Conservation (phyloP, 2,329 filamentous ascomycete species). For the Monosporascus ibericus region DNA sequence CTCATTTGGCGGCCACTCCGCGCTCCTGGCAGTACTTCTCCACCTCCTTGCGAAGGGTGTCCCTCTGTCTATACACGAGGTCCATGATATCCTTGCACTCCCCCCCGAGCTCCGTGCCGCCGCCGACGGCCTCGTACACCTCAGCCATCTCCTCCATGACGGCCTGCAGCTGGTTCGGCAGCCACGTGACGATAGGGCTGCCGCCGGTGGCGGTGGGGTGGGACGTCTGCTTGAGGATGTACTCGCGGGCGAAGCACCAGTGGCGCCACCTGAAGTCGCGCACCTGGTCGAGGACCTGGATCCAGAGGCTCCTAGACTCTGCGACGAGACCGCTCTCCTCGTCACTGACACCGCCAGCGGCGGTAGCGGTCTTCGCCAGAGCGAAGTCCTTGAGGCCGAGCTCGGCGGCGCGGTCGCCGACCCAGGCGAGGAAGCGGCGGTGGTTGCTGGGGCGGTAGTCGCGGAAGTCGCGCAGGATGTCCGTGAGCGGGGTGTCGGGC, state of each 20-base stretch:
- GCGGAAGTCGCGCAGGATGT: conserved; percentile 83
- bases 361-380: conserved; percentile 29
- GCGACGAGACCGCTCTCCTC: conserved; percentile 38
- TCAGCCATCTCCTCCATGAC: conserved; percentile 65
- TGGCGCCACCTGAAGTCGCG: conserved; percentile 78
- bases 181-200: conserved; percentile 77
- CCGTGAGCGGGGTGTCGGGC: conserved; percentile 82
- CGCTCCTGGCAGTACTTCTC: conserved; percentile 66
- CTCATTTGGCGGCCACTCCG: conserved; percentile 14
- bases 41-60: conserved; percentile 66
- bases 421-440: conserved; percentile 72
- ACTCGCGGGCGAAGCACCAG: conserved; percentile 81
- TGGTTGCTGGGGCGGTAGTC: conserved; percentile 86
- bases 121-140: conserved; percentile 44
- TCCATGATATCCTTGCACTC: conserved; percentile 60
- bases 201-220: conserved; percentile 77
- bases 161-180: conserved; percentile 74
- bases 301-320: conserved; percentile 53
- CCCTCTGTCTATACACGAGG: conserved; percentile 54
- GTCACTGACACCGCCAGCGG: conserved; percentile 15
- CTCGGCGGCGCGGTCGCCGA: conserved; percentile 44
- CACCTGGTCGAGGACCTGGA: conserved; percentile 65
- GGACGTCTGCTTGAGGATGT: conserved; percentile 70
- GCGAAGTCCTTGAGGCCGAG: conserved; percentile 55
- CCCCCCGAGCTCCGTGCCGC: conserved; percentile 36